Evolutionary conservation across 108 stramenopile species (phyloP).

Genomic region (Cyclotella distinguenda): DNA sequence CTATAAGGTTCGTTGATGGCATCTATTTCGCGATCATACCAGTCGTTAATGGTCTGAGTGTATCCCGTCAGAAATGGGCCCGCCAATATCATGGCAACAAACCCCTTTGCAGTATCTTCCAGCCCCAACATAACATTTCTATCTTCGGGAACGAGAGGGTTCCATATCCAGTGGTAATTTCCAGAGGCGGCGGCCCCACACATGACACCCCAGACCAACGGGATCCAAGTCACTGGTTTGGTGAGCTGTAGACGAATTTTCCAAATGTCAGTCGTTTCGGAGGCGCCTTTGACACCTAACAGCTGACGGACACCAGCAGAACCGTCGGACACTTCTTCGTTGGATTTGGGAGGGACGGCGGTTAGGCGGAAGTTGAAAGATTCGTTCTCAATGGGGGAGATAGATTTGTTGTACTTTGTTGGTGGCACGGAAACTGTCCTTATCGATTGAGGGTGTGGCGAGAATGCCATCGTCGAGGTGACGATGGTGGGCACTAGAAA

Average conservation of each 20-base stretch:
- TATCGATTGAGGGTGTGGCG: slow-evolving; percentile 12
- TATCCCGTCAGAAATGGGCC: slow-evolving; percentile 95
- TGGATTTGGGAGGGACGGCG: slow-evolving; percentile 43
- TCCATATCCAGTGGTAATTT: slow-evolving; percentile 98
- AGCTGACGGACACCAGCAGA: slow-evolving; percentile 74
- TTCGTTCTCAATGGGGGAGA: slow-evolving; percentile 21
- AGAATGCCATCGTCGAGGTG: slow-evolving; percentile 33
- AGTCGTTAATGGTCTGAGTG: slow-evolving; percentile 98
- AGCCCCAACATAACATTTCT: slow-evolving; percentile 74
- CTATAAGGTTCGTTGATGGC: slow-evolving; percentile 98
- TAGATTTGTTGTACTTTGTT: slow-evolving; percentile 9
- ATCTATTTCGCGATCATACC: slow-evolving; percentile 98
- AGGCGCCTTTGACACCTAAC: slow-evolving; percentile 81
- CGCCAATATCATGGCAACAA: slow-evolving; percentile 87
- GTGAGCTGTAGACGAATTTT: slow-evolving; percentile 88
- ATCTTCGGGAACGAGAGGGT: slow-evolving; percentile 89
- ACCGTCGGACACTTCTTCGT: slow-evolving; percentile 71
- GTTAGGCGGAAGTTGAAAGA: slow-evolving; percentile 24
- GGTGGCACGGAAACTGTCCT: slow-evolving; percentile 31
- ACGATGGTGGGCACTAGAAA: slow-evolving; percentile 24
- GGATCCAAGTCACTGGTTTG: slow-evolving; percentile 94
- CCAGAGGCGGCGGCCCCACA: slow-evolving; percentile 90
- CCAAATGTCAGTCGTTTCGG: slow-evolving; percentile 76
- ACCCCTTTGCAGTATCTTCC: slow-evolving; percentile 86
- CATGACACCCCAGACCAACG: slow-evolving; percentile 93